Conservation (phyloP, 306 rosid species). For the Medicago lupulina region DNA sequence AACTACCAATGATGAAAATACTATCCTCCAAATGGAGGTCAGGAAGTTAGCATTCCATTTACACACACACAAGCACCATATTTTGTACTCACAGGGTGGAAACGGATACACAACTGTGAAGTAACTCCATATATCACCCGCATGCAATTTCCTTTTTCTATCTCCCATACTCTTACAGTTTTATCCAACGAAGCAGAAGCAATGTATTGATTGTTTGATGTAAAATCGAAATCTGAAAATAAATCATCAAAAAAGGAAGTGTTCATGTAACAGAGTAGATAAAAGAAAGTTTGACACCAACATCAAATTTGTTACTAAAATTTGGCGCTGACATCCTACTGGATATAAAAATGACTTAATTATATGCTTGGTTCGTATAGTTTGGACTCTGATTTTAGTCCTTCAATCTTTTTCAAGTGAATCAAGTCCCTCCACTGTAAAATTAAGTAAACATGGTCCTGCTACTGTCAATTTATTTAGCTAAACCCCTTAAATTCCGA, state of each 20-base stretch:
- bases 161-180: constrained; percentile 97
- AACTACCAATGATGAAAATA: constrained; percentile 17
- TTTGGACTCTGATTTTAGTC: constrained; percentile 1
- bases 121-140: constrained; percentile 97
- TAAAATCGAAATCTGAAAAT: constrained; percentile 92
- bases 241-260: constrained; percentile 45
- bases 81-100: constrained; percentile 89
- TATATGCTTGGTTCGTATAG: neutral
- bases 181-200: constrained; percentile 95
- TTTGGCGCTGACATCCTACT: constrained; percentile 2
- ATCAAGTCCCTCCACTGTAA: neutral
- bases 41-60: constrained; percentile 21
- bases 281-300: neutral
- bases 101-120: constrained; percentile 89
- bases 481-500: neutral
- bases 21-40: constrained; percentile 26
- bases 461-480: neutral
- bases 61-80: neutral
- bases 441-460: neutral
- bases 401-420: neutral
- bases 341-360: neutral
- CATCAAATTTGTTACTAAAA: neutral
- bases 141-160: constrained; percentile 83
- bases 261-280: constrained; percentile 19
- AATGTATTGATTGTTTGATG: constrained; percentile 95